These are phyloP conservation scores for Ceratobasidium sp. DNA, from an alignment of 1,284 basidiomycete genomes.

Conservation along the genomic window DNA sequence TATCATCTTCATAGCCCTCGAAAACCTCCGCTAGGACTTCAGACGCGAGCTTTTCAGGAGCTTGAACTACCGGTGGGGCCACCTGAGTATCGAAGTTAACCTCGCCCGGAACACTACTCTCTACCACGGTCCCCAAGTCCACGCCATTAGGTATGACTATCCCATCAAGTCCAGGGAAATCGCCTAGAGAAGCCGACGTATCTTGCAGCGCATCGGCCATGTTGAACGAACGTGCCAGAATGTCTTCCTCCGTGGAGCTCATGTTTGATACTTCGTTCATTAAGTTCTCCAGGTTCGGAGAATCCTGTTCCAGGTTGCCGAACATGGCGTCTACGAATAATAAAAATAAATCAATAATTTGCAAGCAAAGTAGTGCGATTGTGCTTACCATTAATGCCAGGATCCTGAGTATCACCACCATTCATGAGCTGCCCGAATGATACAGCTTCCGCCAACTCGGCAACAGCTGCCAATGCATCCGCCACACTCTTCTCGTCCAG, in stretches of 20 bases:
- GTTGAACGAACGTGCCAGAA: conserved; percentile 26
- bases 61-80: not conserved
- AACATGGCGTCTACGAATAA: not conserved
- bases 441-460: conserved; percentile 5
- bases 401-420: not conserved
- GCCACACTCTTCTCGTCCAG: conserved; percentile 30
- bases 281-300: conserved; percentile 6
- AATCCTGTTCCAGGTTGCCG: not conserved
- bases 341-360: not conserved
- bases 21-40: conserved; percentile 32
- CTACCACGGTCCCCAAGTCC: not conserved
- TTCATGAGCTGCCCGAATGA: conserved; percentile 5
- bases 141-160: too few species aligned
- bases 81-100: not conserved
- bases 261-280: conserved; percentile 10
- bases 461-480: conserved; percentile 34
- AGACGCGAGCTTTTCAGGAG: conserved; percentile 29
- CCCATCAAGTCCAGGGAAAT: not conserved
- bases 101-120: conserved; percentile 10
- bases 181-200: not conserved
- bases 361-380: not conserved
- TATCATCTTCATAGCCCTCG: conserved; percentile 11
- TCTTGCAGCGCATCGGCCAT: conserved; percentile 11
- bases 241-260: conserved; percentile 25
- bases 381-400: conserved; percentile 5